A percentile compares a stretch with the other conserved stretches of the same genome.
Conservation (phyloP, 306 rosid species). For the Castanopsis chinensis region DNA sequence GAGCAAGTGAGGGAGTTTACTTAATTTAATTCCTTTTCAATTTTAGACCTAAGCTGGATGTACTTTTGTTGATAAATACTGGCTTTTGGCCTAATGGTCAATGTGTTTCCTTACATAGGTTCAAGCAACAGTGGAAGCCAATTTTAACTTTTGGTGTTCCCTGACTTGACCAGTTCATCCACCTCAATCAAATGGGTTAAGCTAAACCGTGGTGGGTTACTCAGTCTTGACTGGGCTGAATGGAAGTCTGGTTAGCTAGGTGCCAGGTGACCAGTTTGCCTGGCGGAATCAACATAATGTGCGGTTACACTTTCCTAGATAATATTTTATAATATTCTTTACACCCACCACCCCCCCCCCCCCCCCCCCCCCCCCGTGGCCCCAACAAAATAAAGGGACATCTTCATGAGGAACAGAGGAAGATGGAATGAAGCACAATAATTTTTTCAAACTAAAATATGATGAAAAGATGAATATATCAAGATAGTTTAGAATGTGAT, state of each 20-base stretch:
- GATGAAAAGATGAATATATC: no score
- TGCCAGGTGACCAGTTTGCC: neutral
- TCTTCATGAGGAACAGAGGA: no score
- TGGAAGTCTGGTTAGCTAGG: neutral
- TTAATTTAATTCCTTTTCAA: neutral
- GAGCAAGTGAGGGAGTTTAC: slow-evolving; percentile 60
- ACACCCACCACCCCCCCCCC: no score
- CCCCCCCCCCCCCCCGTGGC: no score
- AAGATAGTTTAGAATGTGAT: no score
- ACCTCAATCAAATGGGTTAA: neutral
- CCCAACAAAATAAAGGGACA: no score
- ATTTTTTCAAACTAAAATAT: no score
- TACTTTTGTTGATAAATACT: neutral
- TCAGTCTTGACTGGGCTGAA: neutral
- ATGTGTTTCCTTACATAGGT: neutral
- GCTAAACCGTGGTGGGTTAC: neutral
- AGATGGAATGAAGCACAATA: no score
- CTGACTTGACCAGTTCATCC: neutral
- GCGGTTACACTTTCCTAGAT: neutral
- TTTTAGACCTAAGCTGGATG: neutral
- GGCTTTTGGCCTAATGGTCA: neutral
- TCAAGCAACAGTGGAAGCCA: neutral
- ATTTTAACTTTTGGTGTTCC: neutral
- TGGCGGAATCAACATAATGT: neutral
- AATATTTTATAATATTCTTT: neutral